Conservation (phyloP, 2,329 filamentous ascomycete genomes). For the Zasmidium citrigriseum region DNA sequence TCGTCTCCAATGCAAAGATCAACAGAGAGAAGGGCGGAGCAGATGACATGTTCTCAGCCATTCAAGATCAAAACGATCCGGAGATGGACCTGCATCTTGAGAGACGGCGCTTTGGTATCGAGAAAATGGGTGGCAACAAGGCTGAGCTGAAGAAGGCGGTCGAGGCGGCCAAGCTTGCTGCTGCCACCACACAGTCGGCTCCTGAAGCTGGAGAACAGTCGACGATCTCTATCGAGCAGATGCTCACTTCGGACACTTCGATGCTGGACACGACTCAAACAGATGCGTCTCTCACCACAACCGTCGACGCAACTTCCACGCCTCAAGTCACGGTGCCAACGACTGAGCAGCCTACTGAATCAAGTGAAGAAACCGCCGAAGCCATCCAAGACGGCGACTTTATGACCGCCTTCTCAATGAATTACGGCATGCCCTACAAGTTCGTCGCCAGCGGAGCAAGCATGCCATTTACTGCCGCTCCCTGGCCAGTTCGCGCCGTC, state of each 20-base stretch:
- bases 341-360: not conserved
- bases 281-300: too few relatives aligned
- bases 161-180: too few relatives aligned
- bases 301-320: not conserved
- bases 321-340: too few relatives aligned
- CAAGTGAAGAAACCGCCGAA: not conserved
- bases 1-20: conserved; percentile 57
- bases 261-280: too few relatives aligned
- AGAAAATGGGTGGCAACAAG: conserved; percentile 22
- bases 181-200: too few relatives aligned
- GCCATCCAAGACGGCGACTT: conserved; percentile 27
- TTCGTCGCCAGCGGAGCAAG: conserved; percentile 60
- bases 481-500: conserved; percentile 48
- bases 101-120: conserved; percentile 27
- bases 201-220: too few relatives aligned
- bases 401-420: conserved; percentile 38
- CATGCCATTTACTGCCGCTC: conserved; percentile 53
- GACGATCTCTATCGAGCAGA: too few relatives aligned
- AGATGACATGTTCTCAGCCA: conserved; percentile 59
- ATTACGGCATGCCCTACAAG: conserved; percentile 64
- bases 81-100: conserved; percentile 40
- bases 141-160: not conserved
- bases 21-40: conserved; percentile 57
- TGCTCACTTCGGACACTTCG: too few relatives aligned
- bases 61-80: conserved; percentile 37